Percentiles rank a stretch among this genome's conserved stretches.
phyloP scores from a whole-genome alignment of 805 yeast genomes.

The Candida nitratophila region DNA sequence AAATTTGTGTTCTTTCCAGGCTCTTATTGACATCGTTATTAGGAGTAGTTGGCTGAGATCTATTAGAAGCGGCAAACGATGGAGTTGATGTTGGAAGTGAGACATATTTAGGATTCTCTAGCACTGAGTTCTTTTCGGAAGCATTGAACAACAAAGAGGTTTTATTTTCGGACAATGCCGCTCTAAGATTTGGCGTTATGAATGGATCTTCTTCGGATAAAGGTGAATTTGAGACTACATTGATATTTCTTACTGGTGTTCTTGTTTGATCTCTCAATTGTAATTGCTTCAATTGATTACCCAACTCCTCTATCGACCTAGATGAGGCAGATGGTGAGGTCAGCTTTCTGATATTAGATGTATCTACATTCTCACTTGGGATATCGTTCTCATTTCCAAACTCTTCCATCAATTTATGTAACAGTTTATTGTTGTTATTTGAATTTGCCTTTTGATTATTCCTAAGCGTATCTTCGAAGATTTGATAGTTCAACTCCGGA shows the following conservation, averaged over 20 bases:
- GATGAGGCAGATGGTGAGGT: neutral
- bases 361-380: neutral
- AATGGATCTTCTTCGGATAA: constrained; percentile 15
- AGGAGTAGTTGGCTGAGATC: constrained; percentile 2
- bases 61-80: too few relatives aligned
- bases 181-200: constrained; percentile 16
- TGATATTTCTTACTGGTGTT: neutral
- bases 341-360: neutral
- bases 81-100: too few relatives aligned
- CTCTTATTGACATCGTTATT: neutral
- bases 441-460: constrained; percentile 2
- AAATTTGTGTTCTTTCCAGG: neutral
- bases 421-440: constrained; percentile 17
- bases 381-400: constrained; percentile 20
- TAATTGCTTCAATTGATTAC: too few relatives aligned
- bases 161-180: neutral
- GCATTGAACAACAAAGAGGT: neutral
- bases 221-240: neutral
- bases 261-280: neutral
- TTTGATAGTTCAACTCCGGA: neutral
- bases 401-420: constrained; percentile 27
- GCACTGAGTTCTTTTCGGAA: neutral
- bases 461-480: neutral
- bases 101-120: neutral
- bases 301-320: neutral